A percentile compares a stretch with the other conserved stretches of the same genome.
phyloP scores from a whole-genome alignment of 2,329 filamentous ascomycete genomes.

The Aspergillus niger region DNA sequence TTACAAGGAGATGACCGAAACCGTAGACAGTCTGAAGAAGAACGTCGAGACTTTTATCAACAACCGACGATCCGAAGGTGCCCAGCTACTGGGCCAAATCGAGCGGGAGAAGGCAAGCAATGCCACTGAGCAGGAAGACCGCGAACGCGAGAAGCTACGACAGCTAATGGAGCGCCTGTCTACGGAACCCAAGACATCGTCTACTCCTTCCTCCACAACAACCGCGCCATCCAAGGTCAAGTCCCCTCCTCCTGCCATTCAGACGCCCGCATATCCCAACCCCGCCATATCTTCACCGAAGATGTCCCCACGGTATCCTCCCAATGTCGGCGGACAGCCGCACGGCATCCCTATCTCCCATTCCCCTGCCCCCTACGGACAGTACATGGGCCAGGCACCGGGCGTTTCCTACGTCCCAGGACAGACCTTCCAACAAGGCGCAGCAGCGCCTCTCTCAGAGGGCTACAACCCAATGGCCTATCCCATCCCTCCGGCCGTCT shows the following conservation, averaged over 20 bases:
- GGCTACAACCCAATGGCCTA: conserved; percentile 56
- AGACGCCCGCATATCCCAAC: conserved; percentile 34
- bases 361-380: conserved; percentile 40
- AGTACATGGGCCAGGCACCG: conserved; percentile 32
- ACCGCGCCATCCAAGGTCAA: conserved; percentile 49
- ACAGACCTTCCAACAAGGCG: conserved; percentile 45
- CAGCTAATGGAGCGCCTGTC: conserved; percentile 96
- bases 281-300: conserved; percentile 44
- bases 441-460: conserved; percentile 44
- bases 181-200: conserved; percentile 60
- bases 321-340: conserved; percentile 27
- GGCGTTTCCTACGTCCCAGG: conserved; percentile 32
- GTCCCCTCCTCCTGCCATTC: conserved; percentile 38
- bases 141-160: conserved; percentile 81
- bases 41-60: conserved; percentile 97
- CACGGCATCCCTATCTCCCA: conserved; percentile 36
- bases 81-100: conserved; percentile 84
- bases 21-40: conserved; percentile 85
- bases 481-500: conserved; percentile 45
- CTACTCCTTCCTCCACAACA: conserved; percentile 33
- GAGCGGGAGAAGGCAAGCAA: conserved; percentile 72
- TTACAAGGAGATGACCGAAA: conserved; percentile 95
- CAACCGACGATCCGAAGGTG: conserved; percentile 87
- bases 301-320: conserved; percentile 40
- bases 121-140: conserved; percentile 65